Conservation (phyloP, 1,284 basidiomycete genomes). For the Flammula alnicola region DNA sequence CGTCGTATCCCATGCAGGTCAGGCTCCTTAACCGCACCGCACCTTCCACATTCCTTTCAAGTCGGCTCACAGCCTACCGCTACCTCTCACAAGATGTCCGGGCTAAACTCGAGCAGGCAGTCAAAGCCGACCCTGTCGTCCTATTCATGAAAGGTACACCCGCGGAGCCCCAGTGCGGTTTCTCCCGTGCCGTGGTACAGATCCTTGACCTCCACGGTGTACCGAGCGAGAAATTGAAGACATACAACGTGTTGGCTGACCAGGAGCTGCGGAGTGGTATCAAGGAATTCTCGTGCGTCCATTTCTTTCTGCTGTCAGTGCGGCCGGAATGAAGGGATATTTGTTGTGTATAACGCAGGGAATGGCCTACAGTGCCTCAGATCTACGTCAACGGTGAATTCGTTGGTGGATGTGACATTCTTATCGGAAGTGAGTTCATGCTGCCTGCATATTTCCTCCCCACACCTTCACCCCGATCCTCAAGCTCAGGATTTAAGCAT, state of each 20-base stretch:
- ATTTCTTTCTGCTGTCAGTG: neutral
- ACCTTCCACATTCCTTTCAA: constrained; percentile 26
- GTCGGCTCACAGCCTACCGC: constrained; percentile 34
- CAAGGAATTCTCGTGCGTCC: constrained; percentile 92
- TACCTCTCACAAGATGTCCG: constrained; percentile 44
- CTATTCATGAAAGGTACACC: constrained; percentile 97
- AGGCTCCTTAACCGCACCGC: constrained; percentile 31
- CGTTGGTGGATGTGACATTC: constrained; percentile 95
- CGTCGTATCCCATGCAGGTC: constrained; percentile 27
- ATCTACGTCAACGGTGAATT: constrained; percentile 96
- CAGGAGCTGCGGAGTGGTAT: constrained; percentile 82
- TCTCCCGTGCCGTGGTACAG: constrained; percentile 93
- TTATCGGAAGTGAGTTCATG: constrained; percentile 80
- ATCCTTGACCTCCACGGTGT: constrained; percentile 91
- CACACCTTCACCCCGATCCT: neutral
- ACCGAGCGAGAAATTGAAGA: constrained; percentile 77
- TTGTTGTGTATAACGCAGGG: constrained; percentile 50
- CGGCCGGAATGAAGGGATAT: neutral
- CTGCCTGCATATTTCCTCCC: neutral
- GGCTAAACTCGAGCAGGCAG: constrained; percentile 58
- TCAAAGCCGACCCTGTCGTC: constrained; percentile 77
- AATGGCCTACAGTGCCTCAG: constrained; percentile 99
- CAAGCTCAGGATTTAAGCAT: neutral
- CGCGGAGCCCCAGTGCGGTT: constrained; percentile 88
- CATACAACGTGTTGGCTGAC: constrained; percentile 92